Base-by-base conservation (phyloP, 257 asterid genomes). In the Plantago elongata region DNA sequence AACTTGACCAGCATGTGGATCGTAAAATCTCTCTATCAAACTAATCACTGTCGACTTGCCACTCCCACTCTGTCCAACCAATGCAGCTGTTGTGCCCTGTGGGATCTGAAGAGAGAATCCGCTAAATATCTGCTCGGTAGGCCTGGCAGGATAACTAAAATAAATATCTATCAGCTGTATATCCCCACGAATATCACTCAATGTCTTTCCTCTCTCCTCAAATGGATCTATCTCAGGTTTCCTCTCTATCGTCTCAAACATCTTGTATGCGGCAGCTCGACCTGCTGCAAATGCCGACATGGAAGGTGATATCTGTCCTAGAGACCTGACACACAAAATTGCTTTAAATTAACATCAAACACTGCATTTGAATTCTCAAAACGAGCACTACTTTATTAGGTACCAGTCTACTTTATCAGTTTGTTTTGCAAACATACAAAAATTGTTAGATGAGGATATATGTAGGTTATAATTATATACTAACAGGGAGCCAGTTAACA, bases 1-100 rank as follows among this genome's bases (percentile, higher is more conserved):
- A 9, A 88, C 72, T 60, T 64, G 76, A 7, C 96, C 96, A 11
- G 78, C 76, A 61, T 78, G 79, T 38, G 92, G 95, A 29, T 88
- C 95, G 48, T 88, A 88, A 67, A 88, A 88, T 63, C 95, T 74
- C 67, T 88, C 87, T 29, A 88, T 58, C 51, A 88, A 79, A 64
- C 86, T 77, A 61, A 86, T 75, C 5, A 83, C 78, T 0, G 95
- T 83, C 14, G 96, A 88, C 56, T 88, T 88, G 49, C 96, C 96
- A 42, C 96, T 88, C 58, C 96, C 96, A 65, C 96, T 88, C 48
- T 81, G 92, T 62, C 96, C 96, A 4, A 88, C 95, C 63, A 88
- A 69, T 16, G 95, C 96, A n/a, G 69, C 72, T 4, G 86, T 83
- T 54, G 63, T 78, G 56, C 96, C 90, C 17, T 61, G 69, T 17